A percentile compares a stretch with the other conserved stretches of the same genome.
Conservation (phyloP, 192 early-diverging fungal genomes). For the Dimargaris xerosporica region DNA sequence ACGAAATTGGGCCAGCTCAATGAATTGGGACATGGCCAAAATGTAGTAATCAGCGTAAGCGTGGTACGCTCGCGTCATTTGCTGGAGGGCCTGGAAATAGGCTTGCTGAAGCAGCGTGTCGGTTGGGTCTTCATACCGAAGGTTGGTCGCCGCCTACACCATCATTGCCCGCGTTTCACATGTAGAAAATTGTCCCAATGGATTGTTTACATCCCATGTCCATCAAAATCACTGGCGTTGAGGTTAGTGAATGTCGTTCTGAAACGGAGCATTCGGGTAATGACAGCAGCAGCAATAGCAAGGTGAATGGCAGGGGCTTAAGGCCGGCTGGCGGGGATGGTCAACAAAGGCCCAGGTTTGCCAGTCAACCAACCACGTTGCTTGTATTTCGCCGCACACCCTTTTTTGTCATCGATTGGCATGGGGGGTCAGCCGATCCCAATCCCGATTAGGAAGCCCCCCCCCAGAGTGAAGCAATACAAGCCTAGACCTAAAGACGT, state of each 20-base stretch:
- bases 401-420: too few species aligned
- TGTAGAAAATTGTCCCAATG: not conserved
- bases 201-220: not conserved
- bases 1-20: not conserved
- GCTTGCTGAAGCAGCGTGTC: not conserved
- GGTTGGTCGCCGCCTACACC: not conserved
- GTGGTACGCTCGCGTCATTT: conserved; percentile 2
- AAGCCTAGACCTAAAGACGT: too few species aligned
- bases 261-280: not conserved
- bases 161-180: not conserved
- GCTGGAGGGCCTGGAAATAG: not conserved
- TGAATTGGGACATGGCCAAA: conserved; percentile 8
- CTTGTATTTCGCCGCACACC: too few species aligned
- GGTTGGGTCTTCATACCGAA: conserved; percentile 11
- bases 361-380: too few species aligned
- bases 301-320: too few species aligned
- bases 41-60: conserved; percentile 1
- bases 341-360: too few species aligned
- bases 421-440: too few species aligned
- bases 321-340: too few species aligned
- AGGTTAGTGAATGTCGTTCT: not conserved
- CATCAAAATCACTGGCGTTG: not conserved
- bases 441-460: too few species aligned
- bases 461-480: too few species aligned
- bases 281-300: too few species aligned